Evolutionary conservation across 2,329 filamentous ascomycete genomes (phyloP).

Genomic region (Talaromyces atroroseus): DNA sequence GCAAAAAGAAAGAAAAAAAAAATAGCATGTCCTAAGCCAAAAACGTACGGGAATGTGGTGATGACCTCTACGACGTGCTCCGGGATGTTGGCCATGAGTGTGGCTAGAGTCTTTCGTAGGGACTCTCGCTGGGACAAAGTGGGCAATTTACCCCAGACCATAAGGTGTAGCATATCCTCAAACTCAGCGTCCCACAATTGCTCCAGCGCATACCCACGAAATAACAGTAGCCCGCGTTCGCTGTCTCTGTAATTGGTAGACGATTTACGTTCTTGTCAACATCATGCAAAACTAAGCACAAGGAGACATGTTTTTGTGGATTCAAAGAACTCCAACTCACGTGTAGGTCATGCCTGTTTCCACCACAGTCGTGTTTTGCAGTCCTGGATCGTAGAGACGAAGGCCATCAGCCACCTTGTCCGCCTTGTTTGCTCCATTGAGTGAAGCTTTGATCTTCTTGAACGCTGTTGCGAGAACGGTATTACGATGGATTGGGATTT

Average conservation of each 20-base stretch:
- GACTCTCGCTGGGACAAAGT: slow-evolving; percentile 18
- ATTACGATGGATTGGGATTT: slow-evolving; percentile 26
- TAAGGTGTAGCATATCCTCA: slow-evolving; percentile 28
- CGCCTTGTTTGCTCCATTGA: slow-evolving; percentile 15
- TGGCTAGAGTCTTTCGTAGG: slow-evolving; percentile 19
- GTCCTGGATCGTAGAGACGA: slow-evolving; percentile 29
- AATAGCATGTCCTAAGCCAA: no score
- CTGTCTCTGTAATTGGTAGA: slow-evolving; percentile 21
- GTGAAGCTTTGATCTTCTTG: slow-evolving; percentile 22
- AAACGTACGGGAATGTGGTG: slow-evolving; percentile 21
- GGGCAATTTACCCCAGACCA: slow-evolving; percentile 27
- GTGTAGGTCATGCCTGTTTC: slow-evolving; percentile 28
- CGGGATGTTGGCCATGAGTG: slow-evolving; percentile 20
- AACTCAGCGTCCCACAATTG: slow-evolving; percentile 27
- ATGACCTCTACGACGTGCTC: slow-evolving; percentile 21
- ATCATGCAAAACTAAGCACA: background rate
- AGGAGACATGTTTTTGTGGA: no score
- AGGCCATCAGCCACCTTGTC: slow-evolving; percentile 25
- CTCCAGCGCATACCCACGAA: slow-evolving; percentile 25
- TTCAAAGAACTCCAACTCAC: slow-evolving; percentile 16
- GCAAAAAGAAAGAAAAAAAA: no score
- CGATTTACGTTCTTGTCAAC: background rate
- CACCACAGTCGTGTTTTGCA: slow-evolving; percentile 29
- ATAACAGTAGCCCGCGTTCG: slow-evolving; percentile 23
- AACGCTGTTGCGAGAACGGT: slow-evolving; percentile 25